Conservation (phyloP, 768 basidiomycete species). For the Leccinum variicolor region DNA sequence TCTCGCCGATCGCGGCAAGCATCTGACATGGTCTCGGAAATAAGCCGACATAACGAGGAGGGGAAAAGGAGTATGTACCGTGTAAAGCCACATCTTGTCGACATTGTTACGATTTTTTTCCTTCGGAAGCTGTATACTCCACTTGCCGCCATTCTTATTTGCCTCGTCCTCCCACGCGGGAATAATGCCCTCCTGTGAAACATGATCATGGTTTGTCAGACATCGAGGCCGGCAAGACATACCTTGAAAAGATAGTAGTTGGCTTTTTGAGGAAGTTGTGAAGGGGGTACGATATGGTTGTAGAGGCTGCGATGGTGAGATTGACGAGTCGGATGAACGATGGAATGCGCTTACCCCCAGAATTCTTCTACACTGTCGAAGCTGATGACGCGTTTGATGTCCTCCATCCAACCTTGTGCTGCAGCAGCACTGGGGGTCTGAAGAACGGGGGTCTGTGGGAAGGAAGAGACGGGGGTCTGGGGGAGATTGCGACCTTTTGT, state of each 20-base stretch:
- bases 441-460: conserved; percentile 70
- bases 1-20: conserved; percentile 99
- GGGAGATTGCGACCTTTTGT: conserved; percentile 89
- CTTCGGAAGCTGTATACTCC: conserved; percentile 95
- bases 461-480: conserved; percentile 75
- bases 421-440: conserved; percentile 71
- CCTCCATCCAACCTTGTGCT: conserved; percentile 96
- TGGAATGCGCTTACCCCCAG: conserved; percentile 76
- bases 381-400: conserved; percentile 93
- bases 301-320: conserved; percentile 59
- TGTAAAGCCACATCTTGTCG: conserved; percentile 98
- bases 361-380: conserved; percentile 99
- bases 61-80: conserved; percentile 46
- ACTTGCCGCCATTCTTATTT: conserved; percentile 97
- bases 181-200: conserved; percentile 81
- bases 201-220: conserved; percentile 4
- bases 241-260: conserved; percentile 99
- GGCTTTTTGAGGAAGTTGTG: conserved; percentile 89
- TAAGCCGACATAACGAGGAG: conserved; percentile 1
- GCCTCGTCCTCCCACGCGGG: conserved; percentile 98
- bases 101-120: conserved; percentile 85
- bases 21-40: conserved; percentile 55
- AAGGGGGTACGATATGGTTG: conserved; percentile 97
- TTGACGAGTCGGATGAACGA: neutral
- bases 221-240: conserved; percentile 18